Evolutionary conservation across 306 rosid genomes (phyloP), one percentile per base, ranked within the genome.

Genomic region (Lotus japonicus): DNA sequence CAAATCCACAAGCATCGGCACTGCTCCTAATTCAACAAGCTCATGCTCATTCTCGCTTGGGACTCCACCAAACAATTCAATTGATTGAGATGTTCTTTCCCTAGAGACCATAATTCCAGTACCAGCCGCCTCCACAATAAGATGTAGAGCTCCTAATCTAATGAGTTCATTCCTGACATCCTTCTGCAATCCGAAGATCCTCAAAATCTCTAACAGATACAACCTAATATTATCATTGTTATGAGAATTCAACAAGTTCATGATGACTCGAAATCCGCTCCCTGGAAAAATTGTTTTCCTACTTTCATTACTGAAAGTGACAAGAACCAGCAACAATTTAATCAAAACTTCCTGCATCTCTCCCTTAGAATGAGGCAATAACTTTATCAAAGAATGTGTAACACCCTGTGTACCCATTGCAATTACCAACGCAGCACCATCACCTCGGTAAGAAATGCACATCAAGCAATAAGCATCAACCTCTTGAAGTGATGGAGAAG

Each of bases 21-120:
- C 72, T 2, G 19, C 86, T 11, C 84, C 86, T 54, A 81, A 73
- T 42, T 81, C 76, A 48, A 81, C 78, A 72, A 81, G 71, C 7
- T 9, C 14, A 5, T 23, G 76, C 74, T 79, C 69, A 17, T 15
- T 59, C 2, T 72, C 67, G 2, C 4, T 26, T 26, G 31, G 2
- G 31, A 26, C 2, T 11, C 82, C 86, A 72, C 81, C n/a, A n/a
- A n/a, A 58, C 35, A 81, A 72, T 28, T 84, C 84, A 35, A 84
- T 69, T 56, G 80, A 44, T 60, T 81, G 80, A 58, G 79, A 76
- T 11, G 89, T 86, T 42, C 86, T 84, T 55, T 81, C 89, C 59
- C 80, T 81, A 26, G 80, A 84, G 3, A 81, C n/a, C 84, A 79
- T 68, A 41, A 68, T 84, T 26, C 86, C 86, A 72, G 21, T 39